Conservation (phyloP, 2,329 filamentous ascomycete species). For the Fusarium paranaense region DNA sequence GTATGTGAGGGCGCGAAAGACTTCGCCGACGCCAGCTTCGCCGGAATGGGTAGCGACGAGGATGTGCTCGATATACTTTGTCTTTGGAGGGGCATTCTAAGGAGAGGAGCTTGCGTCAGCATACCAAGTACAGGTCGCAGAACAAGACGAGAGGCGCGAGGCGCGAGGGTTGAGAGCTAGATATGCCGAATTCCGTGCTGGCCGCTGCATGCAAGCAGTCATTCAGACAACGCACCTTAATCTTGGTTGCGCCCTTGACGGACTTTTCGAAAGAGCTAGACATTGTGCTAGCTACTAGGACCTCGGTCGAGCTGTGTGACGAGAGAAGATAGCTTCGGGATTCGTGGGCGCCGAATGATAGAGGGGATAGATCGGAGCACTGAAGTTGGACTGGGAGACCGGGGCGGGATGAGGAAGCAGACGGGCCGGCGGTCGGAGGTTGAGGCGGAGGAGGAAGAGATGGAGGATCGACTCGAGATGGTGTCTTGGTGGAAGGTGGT, state of each 20-base stretch:
- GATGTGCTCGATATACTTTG: constrained; percentile 99
- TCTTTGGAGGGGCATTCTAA: constrained; percentile 94
- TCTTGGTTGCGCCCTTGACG: constrained; percentile 98
- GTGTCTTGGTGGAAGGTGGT: constrained; percentile 11
- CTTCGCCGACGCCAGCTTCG: constrained; percentile 93
- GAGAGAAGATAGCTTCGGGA: constrained; percentile 7
- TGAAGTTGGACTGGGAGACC: constrained; percentile 33
- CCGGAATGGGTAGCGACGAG: constrained; percentile 94
- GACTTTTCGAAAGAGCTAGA: constrained; percentile 97
- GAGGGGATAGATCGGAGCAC: constrained; percentile 22
- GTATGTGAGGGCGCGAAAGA: constrained; percentile 91
- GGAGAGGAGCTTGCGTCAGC: constrained; percentile 8
- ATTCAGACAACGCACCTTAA: constrained; percentile 73
- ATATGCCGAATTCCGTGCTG: background rate
- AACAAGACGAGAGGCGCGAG: background rate
- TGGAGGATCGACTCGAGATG: constrained; percentile 6
- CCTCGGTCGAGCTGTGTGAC: constrained; percentile 21
- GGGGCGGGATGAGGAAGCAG: constrained; percentile 28
- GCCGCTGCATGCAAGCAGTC: background rate
- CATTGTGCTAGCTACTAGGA: constrained; percentile 61
- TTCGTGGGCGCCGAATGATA: constrained; percentile 15
- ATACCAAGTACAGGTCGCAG: background rate
- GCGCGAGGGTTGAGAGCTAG: background rate
- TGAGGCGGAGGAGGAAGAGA: constrained; percentile 3
- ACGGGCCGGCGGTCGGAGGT: constrained; percentile 15